A percentile compares a stretch with the other conserved stretches of the same genome.
Conservation (phyloP, 140 eudicot genomes). For the Ambrosia hybrid region DNA sequence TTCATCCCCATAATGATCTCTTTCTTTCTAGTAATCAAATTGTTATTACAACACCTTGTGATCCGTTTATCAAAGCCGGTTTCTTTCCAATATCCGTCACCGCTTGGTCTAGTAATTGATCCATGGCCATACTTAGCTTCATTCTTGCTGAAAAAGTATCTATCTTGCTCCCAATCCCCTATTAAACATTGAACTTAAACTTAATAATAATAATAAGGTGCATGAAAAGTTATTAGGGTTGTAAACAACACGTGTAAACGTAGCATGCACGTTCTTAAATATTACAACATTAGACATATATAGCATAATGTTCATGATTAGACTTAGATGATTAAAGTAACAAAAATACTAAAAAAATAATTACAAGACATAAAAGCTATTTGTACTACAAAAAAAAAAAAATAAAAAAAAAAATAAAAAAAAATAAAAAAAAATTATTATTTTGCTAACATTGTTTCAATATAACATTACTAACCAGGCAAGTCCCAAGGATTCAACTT, state of each 20-base stretch:
- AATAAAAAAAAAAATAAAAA: no score
- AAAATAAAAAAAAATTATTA: background rate
- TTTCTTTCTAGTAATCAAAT: constrained; percentile 11
- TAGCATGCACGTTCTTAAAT: background rate
- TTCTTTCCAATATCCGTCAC: constrained; percentile 60
- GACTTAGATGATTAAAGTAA: no score
- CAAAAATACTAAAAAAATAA: no score
- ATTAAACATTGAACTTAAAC: background rate
- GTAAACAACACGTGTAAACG: background rate
- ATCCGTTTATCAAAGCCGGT: constrained; percentile 52
- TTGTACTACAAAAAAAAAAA: background rate
- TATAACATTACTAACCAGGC: constrained; percentile 46
- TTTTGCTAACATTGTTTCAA: background rate
- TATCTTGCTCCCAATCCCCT: constrained; percentile 67
- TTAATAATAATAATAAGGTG: background rate
- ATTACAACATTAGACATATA: no score
- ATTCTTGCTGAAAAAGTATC: constrained; percentile 60
- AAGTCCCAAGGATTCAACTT: constrained; percentile 54
- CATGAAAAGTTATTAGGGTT: background rate
- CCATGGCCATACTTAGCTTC: constrained; percentile 42
- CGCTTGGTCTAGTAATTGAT: constrained; percentile 34
- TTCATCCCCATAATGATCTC: constrained; percentile 56
- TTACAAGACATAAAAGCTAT: background rate
- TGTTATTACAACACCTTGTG: constrained; percentile 32
- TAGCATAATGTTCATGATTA: no score